Evolutionary conservation across 257 asterid genomes (phyloP), one percentile per base, ranked within the genome.

Genomic region (Nicotiana tomentosiformis): DNA sequence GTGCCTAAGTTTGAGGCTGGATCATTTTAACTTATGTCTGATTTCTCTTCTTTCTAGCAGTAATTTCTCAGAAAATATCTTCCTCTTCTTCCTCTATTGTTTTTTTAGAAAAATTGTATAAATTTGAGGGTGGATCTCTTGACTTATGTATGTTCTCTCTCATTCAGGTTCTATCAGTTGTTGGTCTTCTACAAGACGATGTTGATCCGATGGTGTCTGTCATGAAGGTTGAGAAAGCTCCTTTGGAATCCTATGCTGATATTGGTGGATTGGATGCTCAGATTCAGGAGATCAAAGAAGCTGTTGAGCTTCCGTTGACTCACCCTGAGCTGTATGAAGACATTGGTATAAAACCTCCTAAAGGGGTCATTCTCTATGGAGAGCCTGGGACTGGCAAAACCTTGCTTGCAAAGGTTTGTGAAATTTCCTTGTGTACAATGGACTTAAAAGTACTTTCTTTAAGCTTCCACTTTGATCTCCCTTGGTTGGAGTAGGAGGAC

Each of bases 201-300:
- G 98, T 93, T 11, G 99, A 95, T 66, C 99, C 98, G 70, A 92
- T 93, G 98, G 99, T 95, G 46, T 95, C 99, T 14, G 98, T 95
- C n/a, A 95, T 93, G 99, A 95, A 95, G 88, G 99, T 95, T 69
- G 99, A 95, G 90, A 95, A 95, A 90, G 98, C 99, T 82, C 99
- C 99, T 2, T 72, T 95, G 91, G 99, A 95, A 88, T 95, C 99
- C 1, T 95, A 95, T 83, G 94, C 96, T 76, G 98, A 94, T 79
- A 89, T 89, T 10, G 92, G 92, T 81, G 92, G 92, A 23, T 68
- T 89, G 62, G 92, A 89, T 78, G 88, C 92, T 16, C 92, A 89
- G 86, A 89, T 89, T 35, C 92, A 89, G 89, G 92, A 89, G 84
- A 89, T 89, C 82, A 89, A 89, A 78, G 92, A 87, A 88, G 92